A percentile compares a stretch with the other conserved stretches of the same genome.
These are phyloP conservation scores for Fraxinus cuspidata DNA, from an alignment of 257 asterid species.

Conservation along the genomic window DNA sequence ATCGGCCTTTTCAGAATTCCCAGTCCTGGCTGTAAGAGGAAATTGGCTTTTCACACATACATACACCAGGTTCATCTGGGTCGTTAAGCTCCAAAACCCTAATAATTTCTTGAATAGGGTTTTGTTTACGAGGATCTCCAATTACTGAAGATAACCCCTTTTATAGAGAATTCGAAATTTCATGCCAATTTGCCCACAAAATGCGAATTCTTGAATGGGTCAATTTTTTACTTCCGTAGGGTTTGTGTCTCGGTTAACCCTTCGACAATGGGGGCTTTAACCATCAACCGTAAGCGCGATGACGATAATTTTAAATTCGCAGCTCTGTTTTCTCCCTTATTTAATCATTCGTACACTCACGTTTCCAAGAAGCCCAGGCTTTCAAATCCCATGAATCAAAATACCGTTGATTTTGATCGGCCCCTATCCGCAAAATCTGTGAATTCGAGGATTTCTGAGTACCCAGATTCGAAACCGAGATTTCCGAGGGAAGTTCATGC, in stretches of 20 bases:
- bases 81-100: slow-evolving; percentile 7
- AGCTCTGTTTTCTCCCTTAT: slow-evolving; percentile 21
- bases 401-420: slow-evolving; percentile 20
- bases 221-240: slow-evolving; percentile 14
- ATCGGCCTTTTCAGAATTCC: neutral
- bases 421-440: slow-evolving; percentile 22
- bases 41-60: neutral
- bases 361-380: slow-evolving; percentile 47
- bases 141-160: slow-evolving; percentile 4
- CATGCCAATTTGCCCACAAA: neutral
- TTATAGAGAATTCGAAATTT: slow-evolving; percentile 3
- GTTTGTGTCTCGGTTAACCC: slow-evolving; percentile 13
- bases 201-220: slow-evolving; percentile 24
- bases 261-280: slow-evolving; percentile 58
- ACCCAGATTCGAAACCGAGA: slow-evolving; percentile 41
- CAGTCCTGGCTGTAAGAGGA: neutral
- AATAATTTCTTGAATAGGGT: neutral
- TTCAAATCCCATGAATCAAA: slow-evolving; percentile 22
- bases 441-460: slow-evolving; percentile 32
- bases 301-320: slow-evolving; percentile 37
- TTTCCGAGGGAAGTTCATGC: slow-evolving; percentile 59
- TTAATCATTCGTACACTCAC: slow-evolving; percentile 33
- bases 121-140: neutral
- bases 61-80: neutral
- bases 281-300: slow-evolving; percentile 57